Base-by-base conservation (phyloP, 495 filamentous ascomycete species). In the Pseudomonodictys pantanalensis region DNA sequence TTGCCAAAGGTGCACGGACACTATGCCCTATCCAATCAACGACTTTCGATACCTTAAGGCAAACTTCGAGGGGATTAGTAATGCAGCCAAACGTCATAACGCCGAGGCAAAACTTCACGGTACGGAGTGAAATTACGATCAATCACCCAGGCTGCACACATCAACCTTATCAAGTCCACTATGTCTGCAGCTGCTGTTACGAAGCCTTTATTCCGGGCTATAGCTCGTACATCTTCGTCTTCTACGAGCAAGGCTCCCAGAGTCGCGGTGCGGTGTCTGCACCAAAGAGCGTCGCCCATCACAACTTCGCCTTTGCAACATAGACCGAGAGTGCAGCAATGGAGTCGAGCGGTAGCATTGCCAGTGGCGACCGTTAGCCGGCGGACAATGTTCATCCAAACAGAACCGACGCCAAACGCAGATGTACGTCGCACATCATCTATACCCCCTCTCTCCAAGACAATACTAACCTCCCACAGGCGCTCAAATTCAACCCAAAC, bases 331-430 rank as follows among this genome's bases (percentile, higher is more conserved):
- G 17, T 42, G 18, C 41, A 52, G 23, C 45, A 29, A 64, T 68
- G 56, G 59, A 47, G 7, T 17, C 56, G 32, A 22, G 33, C 18
- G 1, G 18, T 58, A 15, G 18, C 51, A 20, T 24, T 22, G 10
- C 25, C 60, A 22, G 41, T 5, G 33, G 23, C 48, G 26, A 8
- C 56, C 45, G 17, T 47, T 48, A 51, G 55, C 15, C 51, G 65
- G 17, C 88, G 93, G 32, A 90, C 86, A 11, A 92, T 97, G 70
- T 98, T 97, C 78, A 98, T 98, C 63, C 93, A 97, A 76, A 98
- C 93, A 1, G 93, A 96, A 56, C 81, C 78, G 45, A 98, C 95
- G 8, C 95, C 93, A 12, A 97, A 97, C 73, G 77, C 83, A 1
- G 89, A 96, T 78, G 92, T 86, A 73, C 70, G 79, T 49, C n/a